Base-by-base conservation (phyloP, 345 rosid species). In the Gossypioides kirkii region DNA sequence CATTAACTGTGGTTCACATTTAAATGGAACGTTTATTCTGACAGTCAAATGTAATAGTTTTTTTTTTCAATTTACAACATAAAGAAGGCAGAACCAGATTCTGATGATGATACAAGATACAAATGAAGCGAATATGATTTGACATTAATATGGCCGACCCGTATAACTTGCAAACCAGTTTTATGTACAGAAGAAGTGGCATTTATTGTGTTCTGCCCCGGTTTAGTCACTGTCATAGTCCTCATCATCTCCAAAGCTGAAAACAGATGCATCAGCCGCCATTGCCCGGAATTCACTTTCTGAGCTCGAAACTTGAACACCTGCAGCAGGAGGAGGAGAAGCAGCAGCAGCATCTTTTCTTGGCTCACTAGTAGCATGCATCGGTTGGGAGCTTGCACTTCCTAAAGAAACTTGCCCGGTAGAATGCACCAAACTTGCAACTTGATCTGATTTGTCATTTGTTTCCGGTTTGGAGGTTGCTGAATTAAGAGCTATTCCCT, bases 181-280 rank as follows among this genome's bases (percentile, higher is more conserved):
- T 59, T 67, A 74, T 77, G 76, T 74, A 74, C 80, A 76, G n/a
- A 47, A 49, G 14, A 10, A 72, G 41, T 52, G 17, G 10, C 14
- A 66, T 67, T 42, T 20, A 16, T 54, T 54, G 3, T 18, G 69
- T 54, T 25, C 62, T 58, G 63, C 47, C 8, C 18, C 10, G 5
- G 53, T 52, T 88, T 77, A 90, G 47, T 91, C 96, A 64, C 93
- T 91, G 81, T 88, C 96, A 28, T 69, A 87, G 75, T 91, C 93
- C 18, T 88, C 95, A 50, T 88, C 96, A 49, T 84, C 90, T 62
- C 96, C 96, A 12, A 91, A 25, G 18, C 84, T 77, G 76, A 91
- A 91, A 75, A 91, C 96, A 18, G 96, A 91, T 13, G 96, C 96
- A 82, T 91, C 96, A 11, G 96, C 96, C 17, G 96, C 93, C 86